Evolutionary conservation across 2,329 filamentous ascomycete genomes (phyloP).

Genomic region (Penicillium sp.): DNA sequence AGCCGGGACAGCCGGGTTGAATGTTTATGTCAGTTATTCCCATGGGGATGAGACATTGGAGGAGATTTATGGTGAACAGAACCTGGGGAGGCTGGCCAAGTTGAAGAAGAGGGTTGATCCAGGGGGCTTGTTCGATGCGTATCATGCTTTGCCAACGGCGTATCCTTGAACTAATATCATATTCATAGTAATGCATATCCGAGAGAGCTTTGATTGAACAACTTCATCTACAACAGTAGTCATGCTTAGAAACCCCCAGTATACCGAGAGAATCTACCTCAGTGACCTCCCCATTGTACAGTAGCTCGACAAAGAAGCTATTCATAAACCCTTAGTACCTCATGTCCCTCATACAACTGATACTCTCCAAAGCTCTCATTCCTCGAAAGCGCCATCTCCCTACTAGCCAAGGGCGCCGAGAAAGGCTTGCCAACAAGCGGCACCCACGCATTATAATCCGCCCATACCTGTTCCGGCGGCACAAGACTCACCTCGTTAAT

Average conservation of each 20-base stretch:
- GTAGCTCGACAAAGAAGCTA: no score
- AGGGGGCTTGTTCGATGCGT: slow-evolving; percentile 2
- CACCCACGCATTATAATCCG: slow-evolving; percentile 6
- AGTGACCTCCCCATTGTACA: no score
- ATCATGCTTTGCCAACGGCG: slow-evolving; percentile 2
- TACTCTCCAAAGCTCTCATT: no score
- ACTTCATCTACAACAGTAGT: no score
- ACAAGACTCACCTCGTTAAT: background rate
- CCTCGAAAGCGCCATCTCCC: background rate
- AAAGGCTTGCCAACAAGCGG: slow-evolving; percentile 1
- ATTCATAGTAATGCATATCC: background rate
- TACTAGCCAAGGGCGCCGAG: slow-evolving; percentile 2
- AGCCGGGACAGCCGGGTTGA: background rate
- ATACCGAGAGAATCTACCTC: no score
- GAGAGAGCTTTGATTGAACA: no score
- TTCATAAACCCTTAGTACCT: no score
- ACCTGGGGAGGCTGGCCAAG: background rate
- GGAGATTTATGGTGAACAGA: background rate
- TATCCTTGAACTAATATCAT: background rate
- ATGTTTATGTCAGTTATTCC: background rate
- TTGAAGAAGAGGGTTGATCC: background rate
- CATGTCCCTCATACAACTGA: no score
- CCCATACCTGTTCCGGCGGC: background rate
- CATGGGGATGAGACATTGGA: background rate
- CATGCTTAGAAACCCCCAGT: no score